Conservation (phyloP, 805 yeast species). For the Candida verbasci region DNA sequence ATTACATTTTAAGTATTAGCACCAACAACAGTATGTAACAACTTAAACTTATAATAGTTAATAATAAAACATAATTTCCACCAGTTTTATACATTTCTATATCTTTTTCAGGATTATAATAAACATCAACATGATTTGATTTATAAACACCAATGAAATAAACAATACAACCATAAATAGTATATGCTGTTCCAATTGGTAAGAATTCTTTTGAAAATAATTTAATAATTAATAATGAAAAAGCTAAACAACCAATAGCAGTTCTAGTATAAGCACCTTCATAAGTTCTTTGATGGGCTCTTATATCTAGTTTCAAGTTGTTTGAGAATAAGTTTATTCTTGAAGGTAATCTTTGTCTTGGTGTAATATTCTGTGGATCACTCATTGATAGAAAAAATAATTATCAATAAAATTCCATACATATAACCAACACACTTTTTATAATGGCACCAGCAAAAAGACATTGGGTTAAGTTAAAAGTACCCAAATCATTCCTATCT, state of each 20-base stretch:
- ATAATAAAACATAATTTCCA: conserved; percentile 55
- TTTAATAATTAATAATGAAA: conserved; percentile 61
- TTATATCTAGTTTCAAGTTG: conserved; percentile 42
- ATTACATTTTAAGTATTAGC: conserved; percentile 42
- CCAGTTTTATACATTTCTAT: conserved; percentile 50
- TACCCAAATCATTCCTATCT: conserved; percentile 25
- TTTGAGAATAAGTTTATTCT: conserved; percentile 34
- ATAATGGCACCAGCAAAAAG: conserved; percentile 31
- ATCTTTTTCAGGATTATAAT: conserved; percentile 33
- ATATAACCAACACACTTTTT: background rate
- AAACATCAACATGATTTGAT: conserved; percentile 32
- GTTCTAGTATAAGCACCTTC: conserved; percentile 81
- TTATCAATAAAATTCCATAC: background rate
- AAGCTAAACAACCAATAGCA: conserved; percentile 63
- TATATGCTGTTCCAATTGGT: conserved; percentile 63
- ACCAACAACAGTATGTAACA: conserved; percentile 51
- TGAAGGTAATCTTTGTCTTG: conserved; percentile 24
- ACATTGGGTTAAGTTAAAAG: conserved; percentile 28
- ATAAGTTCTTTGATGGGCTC: conserved; percentile 78
- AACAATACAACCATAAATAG: conserved; percentile 50
- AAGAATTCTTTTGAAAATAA: conserved; percentile 60
- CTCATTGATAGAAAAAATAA: background rate
- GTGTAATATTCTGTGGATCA: background rate
- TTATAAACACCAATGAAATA: conserved; percentile 37
- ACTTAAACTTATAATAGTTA: conserved; percentile 45